Evolutionary conservation across 805 yeast species (phyloP).

Genomic region (Saccharomycopsis sp.): DNA sequence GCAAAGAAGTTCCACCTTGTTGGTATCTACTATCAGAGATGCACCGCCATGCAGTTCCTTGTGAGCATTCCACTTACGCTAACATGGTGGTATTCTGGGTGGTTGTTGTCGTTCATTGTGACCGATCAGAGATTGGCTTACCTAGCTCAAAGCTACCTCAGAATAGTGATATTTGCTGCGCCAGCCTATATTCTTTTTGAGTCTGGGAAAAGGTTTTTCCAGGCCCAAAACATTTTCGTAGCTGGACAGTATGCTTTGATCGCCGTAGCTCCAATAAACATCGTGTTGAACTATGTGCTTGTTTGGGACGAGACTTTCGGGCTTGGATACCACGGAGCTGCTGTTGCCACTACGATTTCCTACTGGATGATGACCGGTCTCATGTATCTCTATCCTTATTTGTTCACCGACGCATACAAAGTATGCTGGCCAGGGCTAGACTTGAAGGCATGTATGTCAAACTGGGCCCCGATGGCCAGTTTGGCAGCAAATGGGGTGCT

Average conservation of each 20-base stretch:
- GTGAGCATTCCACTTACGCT: constrained; percentile 46
- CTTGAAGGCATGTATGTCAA: constrained; percentile 4
- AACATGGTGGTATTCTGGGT: constrained; percentile 55
- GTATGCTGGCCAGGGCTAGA: constrained; percentile 14
- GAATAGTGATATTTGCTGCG: constrained; percentile 51
- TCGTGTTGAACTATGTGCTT: constrained; percentile 53
- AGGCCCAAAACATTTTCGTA: constrained; percentile 71
- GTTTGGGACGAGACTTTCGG: constrained; percentile 61
- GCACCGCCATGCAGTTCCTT: constrained; percentile 52
- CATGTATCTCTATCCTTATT: constrained; percentile 38
- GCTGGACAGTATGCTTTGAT: constrained; percentile 67
- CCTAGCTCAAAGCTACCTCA: constrained; percentile 53
- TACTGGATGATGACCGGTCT: constrained; percentile 64
- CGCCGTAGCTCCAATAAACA: constrained; percentile 70
- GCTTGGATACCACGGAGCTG: constrained; percentile 72
- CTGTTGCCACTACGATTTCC: constrained; percentile 62
- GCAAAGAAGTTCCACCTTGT: constrained; percentile 55
- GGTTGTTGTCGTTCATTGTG: constrained; percentile 38
- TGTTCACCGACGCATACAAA: neutral
- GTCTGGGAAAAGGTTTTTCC: constrained; percentile 63
- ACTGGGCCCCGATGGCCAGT: constrained; percentile 25
- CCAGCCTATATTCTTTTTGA: constrained; percentile 68
- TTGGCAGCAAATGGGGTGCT: constrained; percentile 54
- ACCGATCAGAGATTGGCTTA: constrained; percentile 39
- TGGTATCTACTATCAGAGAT: constrained; percentile 61